Evolutionary conservation across 768 basidiomycete species (phyloP), one percentile per base, ranked within the genome.

Genomic region (Leccinum subtestaceum): DNA sequence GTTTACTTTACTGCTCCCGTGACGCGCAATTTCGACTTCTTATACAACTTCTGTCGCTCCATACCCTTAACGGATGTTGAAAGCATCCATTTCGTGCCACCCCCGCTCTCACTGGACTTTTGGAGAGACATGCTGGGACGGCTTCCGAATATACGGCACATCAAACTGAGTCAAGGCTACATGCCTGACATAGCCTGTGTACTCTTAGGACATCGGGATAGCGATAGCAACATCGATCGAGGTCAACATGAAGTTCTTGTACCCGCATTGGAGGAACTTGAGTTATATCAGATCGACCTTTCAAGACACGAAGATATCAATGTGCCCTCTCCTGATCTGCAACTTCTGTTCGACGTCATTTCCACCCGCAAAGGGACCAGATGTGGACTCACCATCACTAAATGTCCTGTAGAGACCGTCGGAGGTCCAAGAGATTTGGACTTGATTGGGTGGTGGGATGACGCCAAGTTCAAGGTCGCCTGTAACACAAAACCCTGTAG

Each of bases 41-140:
- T 53, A 23, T 15, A 32, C 15, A 9, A 12, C 5, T 17, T 66
- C 4, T 63, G 46, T 52, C 27, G 54, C 36, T 51, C 27, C 21
- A 13, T 57, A 1, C 40, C 61, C 11, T 23, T 54, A n/a, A n/a
- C 40, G 2, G 13, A 57, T 10, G 5, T 67, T 23, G 38, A 43
- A 8, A 56, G 31, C 38, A 29, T 61, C 10, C 46, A 47, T 5
- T 6, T 47, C 31, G 0, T 36, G 3, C 2, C 10, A 11, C 23
- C 43, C 0, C 19, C 43, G 3, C 5, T 38, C 34, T 19, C 45
- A 0, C 17, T 12, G 4, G 15, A 10, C 17, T 55, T 66, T 23
- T 67, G 60, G 65, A 56, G 17, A 9, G 38, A 40, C 38, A 40
- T 40, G 8, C 38, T 40, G 38, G 38, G 38, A 40, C 38, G 17